Base-by-base conservation (phyloP, 768 basidiomycete species). In the Sarcodon aspratus region DNA sequence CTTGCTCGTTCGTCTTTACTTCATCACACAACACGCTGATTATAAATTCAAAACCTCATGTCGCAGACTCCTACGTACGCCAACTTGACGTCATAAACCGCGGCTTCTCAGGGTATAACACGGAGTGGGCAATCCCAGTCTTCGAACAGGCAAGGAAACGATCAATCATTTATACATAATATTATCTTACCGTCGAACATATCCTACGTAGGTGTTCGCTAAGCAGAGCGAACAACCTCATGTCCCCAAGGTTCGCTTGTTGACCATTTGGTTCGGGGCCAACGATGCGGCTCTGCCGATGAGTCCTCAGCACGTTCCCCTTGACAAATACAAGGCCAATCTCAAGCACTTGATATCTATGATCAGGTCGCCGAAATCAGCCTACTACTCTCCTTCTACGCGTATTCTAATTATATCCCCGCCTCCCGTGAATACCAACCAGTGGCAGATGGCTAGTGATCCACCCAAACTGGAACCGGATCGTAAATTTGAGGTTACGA, bases 221-320 rank as follows among this genome's bases (percentile, higher is more conserved):
- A 76, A 71, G 51, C 70, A 64, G 54, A 56, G 69, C 6, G 72
- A 73, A 49, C 71, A 67, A 48, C 56, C 61, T 17, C 64, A 72
- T 46, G 67, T 69, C 35, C 81, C 85, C 7, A 76, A 71, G 42
- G 71, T 92, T 34, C 78, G 76, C 37, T 63, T 94, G n/a, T 69
- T 94, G 51, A 78, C 78, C 6, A 79, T 95, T 58, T 96, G 90
- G 90, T 87, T 88, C 52, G 92, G 92, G 44, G 82, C 82, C 12
- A 97, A 97, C 65, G 93, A 97, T 61, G 78, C 93, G 6, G 78
- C 76, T 55, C 69, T 87, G 45, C 62, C 66, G 31, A 75, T 75
- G 0, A 79, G 74, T 15, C 64, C 70, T 12, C 93, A 95, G 59
- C 84, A 91, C 59, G 85, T 94, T 40, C 83, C 90, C 3, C 65